Conservation (phyloP, 805 yeast genomes). For the Saturnispora bothae region DNA sequence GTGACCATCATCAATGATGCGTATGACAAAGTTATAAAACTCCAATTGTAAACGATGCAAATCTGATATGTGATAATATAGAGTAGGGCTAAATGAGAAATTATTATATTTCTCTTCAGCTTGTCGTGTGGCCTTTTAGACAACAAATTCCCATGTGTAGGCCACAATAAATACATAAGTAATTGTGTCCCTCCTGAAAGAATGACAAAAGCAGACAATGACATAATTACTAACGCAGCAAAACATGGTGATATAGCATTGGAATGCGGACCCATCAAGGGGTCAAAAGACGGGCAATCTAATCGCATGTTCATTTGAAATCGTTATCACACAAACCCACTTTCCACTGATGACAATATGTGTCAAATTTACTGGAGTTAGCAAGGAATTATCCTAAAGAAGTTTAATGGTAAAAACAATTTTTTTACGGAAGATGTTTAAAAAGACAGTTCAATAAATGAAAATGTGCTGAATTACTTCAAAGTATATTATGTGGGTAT, state of each 20-base stretch:
- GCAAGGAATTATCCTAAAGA: too few species aligned
- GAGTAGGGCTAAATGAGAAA: constrained; percentile 10
- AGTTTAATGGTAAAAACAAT: too few species aligned
- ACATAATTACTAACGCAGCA: constrained; percentile 15
- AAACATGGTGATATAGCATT: constrained; percentile 26
- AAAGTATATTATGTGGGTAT: too few species aligned
- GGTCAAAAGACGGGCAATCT: constrained; percentile 12
- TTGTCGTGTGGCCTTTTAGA: constrained; percentile 8
- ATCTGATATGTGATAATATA: constrained; percentile 6
- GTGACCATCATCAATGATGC: constrained; percentile 11
- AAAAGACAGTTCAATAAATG: too few species aligned
- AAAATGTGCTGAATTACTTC: too few species aligned
- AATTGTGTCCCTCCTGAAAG: constrained; percentile 19
- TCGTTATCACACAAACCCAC: too few species aligned
- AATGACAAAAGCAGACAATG: constrained; percentile 9
- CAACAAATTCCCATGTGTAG: constrained; percentile 11
- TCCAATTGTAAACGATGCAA: not conserved
- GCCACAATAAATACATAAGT: constrained; percentile 2
- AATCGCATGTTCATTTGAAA: not conserved
- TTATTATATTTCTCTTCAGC: constrained; percentile 10
- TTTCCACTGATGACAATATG: too few species aligned
- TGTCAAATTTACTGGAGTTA: too few species aligned
- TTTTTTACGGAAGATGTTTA: too few species aligned
- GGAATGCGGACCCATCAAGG: constrained; percentile 16
- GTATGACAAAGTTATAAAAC: constrained; percentile 12